phyloP scores from a whole-genome alignment of 306 rosid genomes.

The Senna tora region DNA sequence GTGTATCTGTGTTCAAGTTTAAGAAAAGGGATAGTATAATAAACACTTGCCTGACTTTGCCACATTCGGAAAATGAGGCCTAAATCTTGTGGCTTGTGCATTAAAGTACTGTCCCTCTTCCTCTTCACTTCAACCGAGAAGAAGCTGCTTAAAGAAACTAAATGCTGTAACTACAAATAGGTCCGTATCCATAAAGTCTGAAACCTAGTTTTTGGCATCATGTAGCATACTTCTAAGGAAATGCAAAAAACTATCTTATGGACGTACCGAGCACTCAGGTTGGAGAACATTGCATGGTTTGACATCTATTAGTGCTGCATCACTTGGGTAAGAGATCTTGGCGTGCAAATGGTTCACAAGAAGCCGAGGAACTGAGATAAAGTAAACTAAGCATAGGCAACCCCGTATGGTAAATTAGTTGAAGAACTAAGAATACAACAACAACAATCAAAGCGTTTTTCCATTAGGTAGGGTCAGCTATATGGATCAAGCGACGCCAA shows the following conservation, averaged over 20 bases:
- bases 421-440: too few relatives aligned
- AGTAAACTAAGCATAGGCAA: too few relatives aligned
- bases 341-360: conserved; percentile 12
- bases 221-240: not conserved
- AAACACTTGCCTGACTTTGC: conserved; percentile 11
- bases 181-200: not conserved
- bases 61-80: not conserved
- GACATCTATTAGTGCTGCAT: conserved; percentile 1
- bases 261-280: conserved; percentile 7
- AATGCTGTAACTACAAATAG: not conserved
- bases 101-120: conserved; percentile 21
- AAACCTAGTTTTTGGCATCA: conserved; percentile 26
- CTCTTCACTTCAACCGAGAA: conserved; percentile 24
- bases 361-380: too few relatives aligned
- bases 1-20: not conserved
- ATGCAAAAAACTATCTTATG: not conserved
- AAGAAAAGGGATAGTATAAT: not conserved
- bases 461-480: too few relatives aligned
- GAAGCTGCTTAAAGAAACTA: conserved; percentile 24
- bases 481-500: too few relatives aligned
- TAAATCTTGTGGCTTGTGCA: not conserved
- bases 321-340: not conserved
- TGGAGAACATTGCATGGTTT: conserved; percentile 10
- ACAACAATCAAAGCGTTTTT: too few relatives aligned
- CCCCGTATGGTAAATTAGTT: too few relatives aligned